Conservation (phyloP, 495 filamentous ascomycete genomes). For the Neurospora terricola region DNA sequence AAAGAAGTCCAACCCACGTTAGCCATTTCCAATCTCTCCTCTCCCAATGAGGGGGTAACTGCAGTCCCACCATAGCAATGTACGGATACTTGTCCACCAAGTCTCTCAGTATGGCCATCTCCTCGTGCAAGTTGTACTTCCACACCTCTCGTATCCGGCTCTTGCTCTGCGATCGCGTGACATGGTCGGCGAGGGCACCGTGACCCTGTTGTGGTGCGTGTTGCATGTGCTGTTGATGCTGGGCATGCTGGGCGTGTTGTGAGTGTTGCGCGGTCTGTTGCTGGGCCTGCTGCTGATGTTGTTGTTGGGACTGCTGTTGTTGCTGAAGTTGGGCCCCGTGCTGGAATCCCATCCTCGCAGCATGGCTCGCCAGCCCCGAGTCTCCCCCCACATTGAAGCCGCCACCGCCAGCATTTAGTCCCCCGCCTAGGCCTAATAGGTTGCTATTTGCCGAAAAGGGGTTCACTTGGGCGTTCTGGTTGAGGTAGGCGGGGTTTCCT, state of each 20-base stretch:
- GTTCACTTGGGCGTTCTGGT: conserved; percentile 56
- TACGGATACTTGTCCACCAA: conserved; percentile 86
- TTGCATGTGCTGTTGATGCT: conserved; percentile 14
- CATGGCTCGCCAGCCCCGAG: conserved; percentile 80
- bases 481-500: conserved; percentile 34
- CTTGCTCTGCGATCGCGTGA: conserved; percentile 40
- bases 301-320: conserved; percentile 29
- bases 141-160: conserved; percentile 89
- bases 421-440: conserved; percentile 48
- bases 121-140: conserved; percentile 81
- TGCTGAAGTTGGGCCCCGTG: conserved; percentile 67
- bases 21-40: conserved; percentile 7
- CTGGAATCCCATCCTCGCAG: conserved; percentile 76
- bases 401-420: conserved; percentile 28
- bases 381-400: conserved; percentile 55
- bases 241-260: conserved; percentile 23
- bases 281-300: conserved; percentile 25
- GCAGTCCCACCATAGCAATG: conserved; percentile 75
- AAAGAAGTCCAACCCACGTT: conserved; percentile 5
- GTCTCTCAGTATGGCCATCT: conserved; percentile 69
- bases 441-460: conserved; percentile 53
- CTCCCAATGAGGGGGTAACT: background rate
- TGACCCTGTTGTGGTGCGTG: conserved; percentile 45
- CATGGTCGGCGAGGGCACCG: conserved; percentile 35
- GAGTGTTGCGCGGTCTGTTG: conserved; percentile 45